A percentile compares a stretch with the other conserved stretches of the same genome.
phyloP scores from a whole-genome alignment of 352 stramenopile genomes.

The Globisporangium sylvaticum region DNA sequence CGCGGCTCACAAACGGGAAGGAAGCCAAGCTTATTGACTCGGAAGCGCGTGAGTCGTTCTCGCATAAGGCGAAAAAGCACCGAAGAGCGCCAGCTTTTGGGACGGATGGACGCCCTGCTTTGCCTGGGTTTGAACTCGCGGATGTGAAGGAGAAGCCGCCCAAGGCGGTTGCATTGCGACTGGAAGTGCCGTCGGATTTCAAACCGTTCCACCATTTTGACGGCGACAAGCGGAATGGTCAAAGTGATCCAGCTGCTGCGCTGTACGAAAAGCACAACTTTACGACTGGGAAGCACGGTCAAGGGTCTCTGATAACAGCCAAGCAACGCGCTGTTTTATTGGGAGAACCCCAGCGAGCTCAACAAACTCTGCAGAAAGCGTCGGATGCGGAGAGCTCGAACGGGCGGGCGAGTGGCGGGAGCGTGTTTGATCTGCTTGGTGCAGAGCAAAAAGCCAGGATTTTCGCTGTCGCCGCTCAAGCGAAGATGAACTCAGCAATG shows the following conservation, averaged over 20 bases:
- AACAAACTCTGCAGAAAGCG: neutral
- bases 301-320: constrained; percentile 38
- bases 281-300: constrained; percentile 32
- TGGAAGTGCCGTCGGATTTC: constrained; percentile 56
- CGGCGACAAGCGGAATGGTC: constrained; percentile 9
- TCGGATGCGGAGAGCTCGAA: neutral
- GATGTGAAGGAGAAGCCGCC: constrained; percentile 35
- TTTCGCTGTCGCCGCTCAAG: constrained; percentile 31
- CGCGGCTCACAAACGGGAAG: constrained; percentile 14
- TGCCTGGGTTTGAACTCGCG: constrained; percentile 58
- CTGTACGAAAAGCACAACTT: constrained; percentile 65
- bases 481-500: constrained; percentile 11
- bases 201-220: constrained; percentile 45
- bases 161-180: constrained; percentile 30
- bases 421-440: constrained; percentile 62
- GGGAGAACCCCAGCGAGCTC: constrained; percentile 15
- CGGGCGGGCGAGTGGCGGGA: constrained; percentile 14
- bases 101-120: constrained; percentile 47
- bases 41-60: constrained; percentile 25
- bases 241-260: constrained; percentile 15
- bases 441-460: constrained; percentile 44
- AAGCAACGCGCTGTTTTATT: constrained; percentile 44
- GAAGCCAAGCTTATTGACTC: constrained; percentile 34
- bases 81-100: constrained; percentile 26
- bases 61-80: neutral